Conservation (phyloP, 2,329 filamentous ascomycete species). For the Penicillium sp. region DNA sequence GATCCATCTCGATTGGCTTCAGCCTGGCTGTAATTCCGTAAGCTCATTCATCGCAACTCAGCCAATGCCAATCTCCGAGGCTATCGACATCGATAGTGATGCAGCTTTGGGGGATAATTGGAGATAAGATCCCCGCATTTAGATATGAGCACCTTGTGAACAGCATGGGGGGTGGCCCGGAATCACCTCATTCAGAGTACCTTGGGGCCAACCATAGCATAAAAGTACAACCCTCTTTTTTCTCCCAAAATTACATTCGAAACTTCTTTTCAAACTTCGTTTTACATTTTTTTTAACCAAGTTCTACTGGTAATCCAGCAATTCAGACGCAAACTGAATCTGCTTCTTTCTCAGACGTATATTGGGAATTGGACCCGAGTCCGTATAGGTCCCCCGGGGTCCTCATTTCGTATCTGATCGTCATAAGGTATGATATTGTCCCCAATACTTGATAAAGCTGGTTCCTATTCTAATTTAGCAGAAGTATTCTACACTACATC, state of each 20-base stretch:
- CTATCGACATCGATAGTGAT: background rate
- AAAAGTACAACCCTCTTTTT: background rate
- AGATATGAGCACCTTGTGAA: conserved; percentile 6
- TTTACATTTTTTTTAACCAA: background rate
- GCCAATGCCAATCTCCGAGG: background rate
- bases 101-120: background rate
- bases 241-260: background rate
- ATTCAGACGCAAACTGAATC: background rate
- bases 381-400: conserved; percentile 4
- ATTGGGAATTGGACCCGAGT: background rate
- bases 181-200: conserved; percentile 7
- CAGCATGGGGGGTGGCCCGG: background rate
- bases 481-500: background rate
- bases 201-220: conserved; percentile 1
- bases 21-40: background rate
- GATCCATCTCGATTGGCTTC: background rate
- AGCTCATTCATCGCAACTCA: too few species aligned
- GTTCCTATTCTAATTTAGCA: background rate
- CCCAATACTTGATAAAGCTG: background rate
- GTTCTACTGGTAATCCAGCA: background rate
- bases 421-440: background rate
- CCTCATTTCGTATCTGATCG: conserved; percentile 9
- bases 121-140: background rate
- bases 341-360: background rate
- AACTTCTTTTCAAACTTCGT: background rate